These are phyloP conservation scores for Hyaloscypha finlandica DNA, from an alignment of 495 filamentous ascomycete genomes.

Conservation along the genomic window DNA sequence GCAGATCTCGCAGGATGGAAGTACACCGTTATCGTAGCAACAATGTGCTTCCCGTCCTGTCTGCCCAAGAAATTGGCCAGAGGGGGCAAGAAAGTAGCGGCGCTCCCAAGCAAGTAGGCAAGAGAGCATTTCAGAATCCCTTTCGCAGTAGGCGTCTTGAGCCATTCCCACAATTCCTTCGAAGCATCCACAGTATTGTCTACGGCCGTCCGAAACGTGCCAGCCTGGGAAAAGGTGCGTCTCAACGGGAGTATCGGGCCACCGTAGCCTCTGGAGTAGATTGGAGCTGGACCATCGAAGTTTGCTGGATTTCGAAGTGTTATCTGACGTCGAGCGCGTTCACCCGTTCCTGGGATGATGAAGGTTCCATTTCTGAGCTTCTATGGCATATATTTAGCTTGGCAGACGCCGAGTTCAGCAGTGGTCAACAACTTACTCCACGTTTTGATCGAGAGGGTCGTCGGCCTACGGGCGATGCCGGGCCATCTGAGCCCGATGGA, in stretches of 20 bases:
- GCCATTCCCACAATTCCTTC: conserved; percentile 42
- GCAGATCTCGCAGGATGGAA: conserved; percentile 93
- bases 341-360: conserved; percentile 60
- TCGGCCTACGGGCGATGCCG: conserved; percentile 23
- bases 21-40: conserved; percentile 89
- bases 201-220: conserved; percentile 34
- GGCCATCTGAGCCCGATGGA: conserved; percentile 27
- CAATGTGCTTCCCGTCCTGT: conserved; percentile 95
- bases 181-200: conserved; percentile 32
- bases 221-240: conserved; percentile 28
- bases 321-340: conserved; percentile 58
- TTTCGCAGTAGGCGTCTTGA: conserved; percentile 57
- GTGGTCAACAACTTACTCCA: conserved; percentile 25
- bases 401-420: neutral
- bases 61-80: conserved; percentile 74
- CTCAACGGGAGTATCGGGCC: conserved; percentile 25
- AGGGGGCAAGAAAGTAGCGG: conserved; percentile 80
- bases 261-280: neutral
- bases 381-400: conserved; percentile 21
- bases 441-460: conserved; percentile 26
- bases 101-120: conserved; percentile 84
- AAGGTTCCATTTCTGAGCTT: conserved; percentile 62
- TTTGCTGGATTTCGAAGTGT: conserved; percentile 48
- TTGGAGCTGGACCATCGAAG: conserved; percentile 34
- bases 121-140: conserved; percentile 90